Percentiles rank a stretch among this genome's conserved stretches.
phyloP scores from a whole-genome alignment of 2,329 filamentous ascomycete species.

The Cytospora chrysosperma region DNA sequence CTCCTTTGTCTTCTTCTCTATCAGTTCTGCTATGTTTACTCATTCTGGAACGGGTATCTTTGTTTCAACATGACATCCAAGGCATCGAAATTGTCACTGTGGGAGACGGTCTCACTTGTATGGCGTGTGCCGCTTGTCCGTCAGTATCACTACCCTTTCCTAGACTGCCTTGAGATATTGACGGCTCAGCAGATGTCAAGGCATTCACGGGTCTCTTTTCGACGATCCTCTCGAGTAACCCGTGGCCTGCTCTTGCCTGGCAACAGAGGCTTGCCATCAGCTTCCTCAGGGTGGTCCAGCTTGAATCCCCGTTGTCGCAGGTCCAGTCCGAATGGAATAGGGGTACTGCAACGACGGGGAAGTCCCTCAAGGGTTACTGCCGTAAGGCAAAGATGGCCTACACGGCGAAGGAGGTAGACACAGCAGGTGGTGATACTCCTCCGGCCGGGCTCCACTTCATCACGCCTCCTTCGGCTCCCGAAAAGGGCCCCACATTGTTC shows the following conservation, averaged over 20 bases:
- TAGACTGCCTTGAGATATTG: background rate
- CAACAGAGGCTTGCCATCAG: background rate
- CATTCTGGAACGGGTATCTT: background rate
- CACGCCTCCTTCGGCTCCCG: constrained; percentile 5
- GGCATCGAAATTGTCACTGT: background rate
- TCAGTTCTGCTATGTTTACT: background rate
- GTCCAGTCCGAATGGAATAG: background rate
- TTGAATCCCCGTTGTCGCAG: background rate
- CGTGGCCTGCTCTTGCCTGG: background rate
- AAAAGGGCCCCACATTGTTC: constrained; percentile 20
- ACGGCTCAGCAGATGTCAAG: background rate
- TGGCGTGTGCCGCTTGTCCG: background rate
- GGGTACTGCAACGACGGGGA: background rate
- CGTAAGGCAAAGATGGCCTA: background rate
- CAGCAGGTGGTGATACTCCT: background rate
- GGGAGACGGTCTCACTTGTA: background rate
- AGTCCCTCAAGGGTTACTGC: background rate
- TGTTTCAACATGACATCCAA: background rate
- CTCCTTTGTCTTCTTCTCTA: too few relatives aligned
- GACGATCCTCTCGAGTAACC: background rate
- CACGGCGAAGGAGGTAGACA: background rate
- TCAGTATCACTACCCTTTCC: background rate
- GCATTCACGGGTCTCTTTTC: background rate
- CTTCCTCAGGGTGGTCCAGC: background rate
- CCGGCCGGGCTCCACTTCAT: constrained; percentile 25